Conservation (phyloP, 495 filamentous ascomycete genomes). For the Xylaria flabelliformis region DNA sequence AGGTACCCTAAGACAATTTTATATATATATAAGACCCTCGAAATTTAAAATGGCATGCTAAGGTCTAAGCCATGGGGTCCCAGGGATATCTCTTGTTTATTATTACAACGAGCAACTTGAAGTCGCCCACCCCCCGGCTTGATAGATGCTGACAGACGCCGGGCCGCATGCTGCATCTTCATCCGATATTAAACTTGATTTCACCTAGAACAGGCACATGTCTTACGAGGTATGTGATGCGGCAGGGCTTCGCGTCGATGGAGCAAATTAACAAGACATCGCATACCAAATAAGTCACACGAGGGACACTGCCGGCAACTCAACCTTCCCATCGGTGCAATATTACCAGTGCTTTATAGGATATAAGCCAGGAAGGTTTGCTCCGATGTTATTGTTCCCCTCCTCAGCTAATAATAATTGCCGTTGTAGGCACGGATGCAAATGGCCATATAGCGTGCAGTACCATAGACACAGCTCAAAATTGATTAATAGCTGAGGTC, state of each 20-base stretch:
- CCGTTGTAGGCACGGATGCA: not conserved
- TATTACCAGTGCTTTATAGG: not conserved
- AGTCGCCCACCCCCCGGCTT: not conserved
- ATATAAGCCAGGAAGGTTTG: not conserved
- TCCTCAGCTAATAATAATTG: not conserved
- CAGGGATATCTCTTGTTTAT: not conserved
- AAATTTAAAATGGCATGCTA: not conserved
- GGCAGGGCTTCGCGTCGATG: constrained; percentile 3
- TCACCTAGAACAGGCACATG: not conserved
- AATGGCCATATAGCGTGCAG: constrained; percentile 3
- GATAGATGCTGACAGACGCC: not conserved
- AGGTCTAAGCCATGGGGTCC: not conserved
- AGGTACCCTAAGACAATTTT: not conserved
- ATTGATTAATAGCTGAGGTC: constrained; percentile 25
- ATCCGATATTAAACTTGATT: constrained; percentile 20
- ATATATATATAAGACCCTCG: not conserved
- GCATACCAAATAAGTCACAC: not conserved
- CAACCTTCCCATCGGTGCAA: not conserved
- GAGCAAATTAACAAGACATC: not conserved
- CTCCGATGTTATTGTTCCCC: not conserved
- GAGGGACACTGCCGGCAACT: not conserved
- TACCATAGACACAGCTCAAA: not conserved
- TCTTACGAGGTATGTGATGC: constrained; percentile 15
- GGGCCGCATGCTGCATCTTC: constrained; percentile 12
- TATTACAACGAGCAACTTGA: not conserved